These are phyloP conservation scores for Gleditsia sinensis DNA, from an alignment of 306 rosid species.

Conservation along the genomic window DNA sequence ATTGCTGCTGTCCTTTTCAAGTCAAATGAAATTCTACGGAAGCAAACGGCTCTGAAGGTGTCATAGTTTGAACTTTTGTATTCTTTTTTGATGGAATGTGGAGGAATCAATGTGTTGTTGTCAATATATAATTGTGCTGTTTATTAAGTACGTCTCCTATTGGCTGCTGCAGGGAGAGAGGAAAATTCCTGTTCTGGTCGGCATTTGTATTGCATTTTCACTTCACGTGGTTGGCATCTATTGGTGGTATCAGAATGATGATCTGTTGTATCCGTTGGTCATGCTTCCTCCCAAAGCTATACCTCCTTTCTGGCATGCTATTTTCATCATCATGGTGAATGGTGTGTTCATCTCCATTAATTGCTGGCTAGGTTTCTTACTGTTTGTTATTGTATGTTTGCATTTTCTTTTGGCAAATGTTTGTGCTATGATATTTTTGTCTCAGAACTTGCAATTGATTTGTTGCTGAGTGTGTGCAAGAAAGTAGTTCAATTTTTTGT, in stretches of 20 bases:
- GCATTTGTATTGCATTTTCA: constrained; percentile 74
- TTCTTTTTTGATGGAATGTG: background rate
- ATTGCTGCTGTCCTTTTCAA: constrained; percentile 89
- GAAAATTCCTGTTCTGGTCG: constrained; percentile 63
- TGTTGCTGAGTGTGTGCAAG: background rate
- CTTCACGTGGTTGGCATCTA: constrained; percentile 80
- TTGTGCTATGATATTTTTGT: background rate
- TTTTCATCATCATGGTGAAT: constrained; percentile 87
- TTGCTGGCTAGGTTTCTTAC: background rate
- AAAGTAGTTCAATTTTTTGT: background rate
- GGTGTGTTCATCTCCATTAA: constrained; percentile 50
- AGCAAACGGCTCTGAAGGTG: constrained; percentile 85
- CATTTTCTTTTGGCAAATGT: background rate
- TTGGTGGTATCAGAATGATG: constrained; percentile 98
- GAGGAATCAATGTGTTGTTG: background rate
- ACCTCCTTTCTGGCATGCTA: constrained; percentile 97
- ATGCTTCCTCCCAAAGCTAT: constrained; percentile 92
- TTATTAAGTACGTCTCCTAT: constrained; percentile 24
- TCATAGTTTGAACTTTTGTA: background rate
- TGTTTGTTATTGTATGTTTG: background rate
- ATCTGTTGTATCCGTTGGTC: constrained; percentile 76
- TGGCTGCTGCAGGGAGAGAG: constrained; percentile 91
- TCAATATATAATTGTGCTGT: background rate
- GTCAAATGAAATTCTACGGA: constrained; percentile 84
- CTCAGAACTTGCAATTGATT: constrained; percentile 5